Percentiles rank a stretch among this genome's conserved stretches.
phyloP scores from a whole-genome alignment of 2,329 filamentous ascomycete species.

The Hymenotorrendiella dingleyae region DNA sequence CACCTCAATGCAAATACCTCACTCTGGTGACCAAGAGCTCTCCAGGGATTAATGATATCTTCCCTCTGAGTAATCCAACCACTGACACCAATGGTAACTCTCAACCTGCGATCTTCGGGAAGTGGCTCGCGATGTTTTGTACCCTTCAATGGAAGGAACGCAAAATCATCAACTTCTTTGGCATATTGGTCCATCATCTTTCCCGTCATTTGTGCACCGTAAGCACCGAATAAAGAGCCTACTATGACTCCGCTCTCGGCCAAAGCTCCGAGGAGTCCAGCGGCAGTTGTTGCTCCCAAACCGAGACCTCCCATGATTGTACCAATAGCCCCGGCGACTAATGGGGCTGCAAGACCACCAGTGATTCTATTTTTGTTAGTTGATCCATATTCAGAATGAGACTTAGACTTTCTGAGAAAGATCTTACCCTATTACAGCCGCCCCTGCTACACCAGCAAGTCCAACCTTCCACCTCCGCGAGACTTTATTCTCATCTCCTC shows the following conservation, averaged over 20 bases:
- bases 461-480: slow-evolving; percentile 85
- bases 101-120: slow-evolving; percentile 59
- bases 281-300: slow-evolving; percentile 66
- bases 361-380: slow-evolving; percentile 43
- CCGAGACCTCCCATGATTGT: slow-evolving; percentile 72
- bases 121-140: slow-evolving; percentile 38
- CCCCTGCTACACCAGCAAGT: slow-evolving; percentile 80
- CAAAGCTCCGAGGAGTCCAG: slow-evolving; percentile 72
- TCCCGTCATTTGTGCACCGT: slow-evolving; percentile 73
- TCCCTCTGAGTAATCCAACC: slow-evolving; percentile 73
- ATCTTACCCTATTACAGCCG: slow-evolving; percentile 57
- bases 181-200: slow-evolving; percentile 87
- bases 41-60: slow-evolving; percentile 74
- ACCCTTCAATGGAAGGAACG: slow-evolving; percentile 68
- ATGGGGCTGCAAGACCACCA: slow-evolving; percentile 68
- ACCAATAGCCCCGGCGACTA: slow-evolving; percentile 75
- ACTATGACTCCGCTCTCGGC: slow-evolving; percentile 75
- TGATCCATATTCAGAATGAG: no score
- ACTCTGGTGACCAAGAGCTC: slow-evolving; percentile 61
- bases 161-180: slow-evolving; percentile 83
- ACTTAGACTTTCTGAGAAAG: no score
- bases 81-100: slow-evolving; percentile 75
- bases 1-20: slow-evolving; percentile 82
- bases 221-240: slow-evolving; percentile 86
- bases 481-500: slow-evolving; percentile 62